Percentiles rank a stretch among this genome's conserved stretches.
phyloP scores from a whole-genome alignment of 331 rosid genomes.

The Cydonia oblonga region DNA sequence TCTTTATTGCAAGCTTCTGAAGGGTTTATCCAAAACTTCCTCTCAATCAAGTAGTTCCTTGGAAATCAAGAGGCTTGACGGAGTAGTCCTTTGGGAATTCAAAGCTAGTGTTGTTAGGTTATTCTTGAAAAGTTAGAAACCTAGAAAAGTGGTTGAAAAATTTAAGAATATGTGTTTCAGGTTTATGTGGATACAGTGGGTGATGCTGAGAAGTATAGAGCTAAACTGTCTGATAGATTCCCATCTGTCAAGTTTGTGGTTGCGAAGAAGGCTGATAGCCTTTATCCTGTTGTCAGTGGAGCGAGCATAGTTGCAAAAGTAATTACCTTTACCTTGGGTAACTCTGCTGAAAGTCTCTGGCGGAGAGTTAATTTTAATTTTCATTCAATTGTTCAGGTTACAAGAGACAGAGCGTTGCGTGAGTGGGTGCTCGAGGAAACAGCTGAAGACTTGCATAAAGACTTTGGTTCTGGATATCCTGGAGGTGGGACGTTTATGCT shows the following conservation, averaged over 20 bases:
- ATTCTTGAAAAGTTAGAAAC: neutral
- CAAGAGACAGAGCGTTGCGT: slow-evolving; percentile 72
- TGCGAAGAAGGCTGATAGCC: slow-evolving; percentile 97
- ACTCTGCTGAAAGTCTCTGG: neutral
- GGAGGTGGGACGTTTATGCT: slow-evolving; percentile 47
- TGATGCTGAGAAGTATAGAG: slow-evolving; percentile 71
- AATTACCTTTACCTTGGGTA: neutral
- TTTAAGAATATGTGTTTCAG: slow-evolving; percentile 31
- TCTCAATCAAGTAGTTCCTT: neutral
- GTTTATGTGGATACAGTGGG: slow-evolving; percentile 91
- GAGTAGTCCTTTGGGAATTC: neutral
- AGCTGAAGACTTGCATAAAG: slow-evolving; percentile 54
- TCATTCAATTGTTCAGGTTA: slow-evolving; percentile 44
- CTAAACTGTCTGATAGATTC: slow-evolving; percentile 49
- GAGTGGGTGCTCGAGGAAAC: slow-evolving; percentile 88
- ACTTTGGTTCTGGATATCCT: slow-evolving; percentile 95
- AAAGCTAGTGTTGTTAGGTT: neutral
- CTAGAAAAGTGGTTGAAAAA: neutral
- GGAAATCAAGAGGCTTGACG: neutral
- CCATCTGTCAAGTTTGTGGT: slow-evolving; percentile 83
- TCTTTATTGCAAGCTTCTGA: neutral
- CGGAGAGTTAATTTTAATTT: neutral
- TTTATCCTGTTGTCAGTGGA: slow-evolving; percentile 95
- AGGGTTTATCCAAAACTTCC: neutral
- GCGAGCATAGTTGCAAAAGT: slow-evolving; percentile 96